Evolutionary conservation across 2,329 filamentous ascomycete species (phyloP).

Genomic region (Paecilomyces dactylethromorphus): DNA sequence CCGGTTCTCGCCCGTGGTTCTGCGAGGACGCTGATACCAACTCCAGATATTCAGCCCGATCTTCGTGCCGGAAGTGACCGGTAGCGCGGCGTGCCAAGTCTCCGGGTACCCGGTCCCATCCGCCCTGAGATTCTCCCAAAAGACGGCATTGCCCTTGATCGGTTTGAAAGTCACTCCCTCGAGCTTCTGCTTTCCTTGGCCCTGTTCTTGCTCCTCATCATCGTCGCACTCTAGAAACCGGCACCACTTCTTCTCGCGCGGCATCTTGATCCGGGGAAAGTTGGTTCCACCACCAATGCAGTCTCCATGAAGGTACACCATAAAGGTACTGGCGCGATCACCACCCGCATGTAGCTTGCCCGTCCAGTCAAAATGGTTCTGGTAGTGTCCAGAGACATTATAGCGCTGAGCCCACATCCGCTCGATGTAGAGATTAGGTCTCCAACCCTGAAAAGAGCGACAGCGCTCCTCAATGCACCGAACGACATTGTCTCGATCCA

Average conservation of each 20-base stretch:
- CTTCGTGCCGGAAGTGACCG: slow-evolving; percentile 50
- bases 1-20: not conserved
- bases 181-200: slow-evolving; percentile 7
- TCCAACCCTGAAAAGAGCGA: slow-evolving; percentile 55
- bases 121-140: slow-evolving; percentile 54
- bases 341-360: slow-evolving; percentile 29
- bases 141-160: slow-evolving; percentile 53
- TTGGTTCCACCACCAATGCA: slow-evolving; percentile 55
- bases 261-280: slow-evolving; percentile 48
- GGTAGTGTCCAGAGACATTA: slow-evolving; percentile 52
- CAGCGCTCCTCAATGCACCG: slow-evolving; percentile 55
- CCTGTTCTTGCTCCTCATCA: slow-evolving; percentile 10
- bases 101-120: slow-evolving; percentile 53
- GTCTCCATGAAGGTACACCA: slow-evolving; percentile 52
- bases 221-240: slow-evolving; percentile 49
- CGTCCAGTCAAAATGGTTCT: slow-evolving; percentile 55
- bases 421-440: slow-evolving; percentile 52
- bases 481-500: slow-evolving; percentile 43
- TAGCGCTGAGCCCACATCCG: slow-evolving; percentile 57
- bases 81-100: slow-evolving; percentile 56
- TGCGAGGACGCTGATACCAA: slow-evolving; percentile 45
- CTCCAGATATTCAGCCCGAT: slow-evolving; percentile 61
- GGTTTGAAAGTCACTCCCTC: slow-evolving; percentile 53
- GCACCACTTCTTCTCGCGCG: slow-evolving; percentile 46
- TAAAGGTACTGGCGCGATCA: slow-evolving; percentile 51